phyloP scores from a whole-genome alignment of 352 stramenopile genomes.

The Pythium sp. region DNA sequence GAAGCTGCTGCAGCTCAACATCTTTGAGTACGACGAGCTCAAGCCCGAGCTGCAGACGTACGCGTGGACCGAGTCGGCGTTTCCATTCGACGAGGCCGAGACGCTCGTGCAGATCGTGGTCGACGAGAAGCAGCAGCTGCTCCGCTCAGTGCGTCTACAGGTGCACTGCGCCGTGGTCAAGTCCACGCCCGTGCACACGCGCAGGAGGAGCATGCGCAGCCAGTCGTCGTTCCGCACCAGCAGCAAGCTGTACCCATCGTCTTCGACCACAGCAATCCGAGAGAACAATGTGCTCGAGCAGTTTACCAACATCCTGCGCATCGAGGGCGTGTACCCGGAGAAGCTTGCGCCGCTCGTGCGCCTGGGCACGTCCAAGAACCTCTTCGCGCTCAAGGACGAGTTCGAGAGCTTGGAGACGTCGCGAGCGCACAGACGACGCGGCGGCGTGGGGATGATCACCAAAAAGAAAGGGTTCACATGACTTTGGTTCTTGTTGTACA shows the following conservation, averaged over 20 bases:
- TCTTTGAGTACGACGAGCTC: slow-evolving; percentile 39
- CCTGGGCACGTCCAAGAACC: slow-evolving; percentile 52
- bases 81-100: slow-evolving; percentile 81
- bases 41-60: slow-evolving; percentile 68
- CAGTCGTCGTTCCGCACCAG: slow-evolving; percentile 27
- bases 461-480: slow-evolving; percentile 19
- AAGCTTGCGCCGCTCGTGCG: slow-evolving; percentile 45
- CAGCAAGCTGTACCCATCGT: slow-evolving; percentile 41
- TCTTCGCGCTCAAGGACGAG: slow-evolving; percentile 31
- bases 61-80: slow-evolving; percentile 76
- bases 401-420: slow-evolving; percentile 22
- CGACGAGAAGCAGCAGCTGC: slow-evolving; percentile 55
- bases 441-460: slow-evolving; percentile 7
- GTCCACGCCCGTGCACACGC: slow-evolving; percentile 39
- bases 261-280: slow-evolving; percentile 32
- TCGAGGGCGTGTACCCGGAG: slow-evolving; percentile 63
- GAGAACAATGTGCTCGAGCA: slow-evolving; percentile 68
- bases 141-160: slow-evolving; percentile 63
- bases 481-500: not conserved
- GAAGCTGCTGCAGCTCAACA: slow-evolving; percentile 29
- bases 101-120: slow-evolving; percentile 85
- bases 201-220: slow-evolving; percentile 23
- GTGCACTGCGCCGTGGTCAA: slow-evolving; percentile 55
- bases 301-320: slow-evolving; percentile 54
- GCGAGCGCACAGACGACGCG: slow-evolving; percentile 12